phyloP scores from a whole-genome alignment of 2,329 filamentous ascomycete genomes.

The Lachnellula occidentalis region DNA sequence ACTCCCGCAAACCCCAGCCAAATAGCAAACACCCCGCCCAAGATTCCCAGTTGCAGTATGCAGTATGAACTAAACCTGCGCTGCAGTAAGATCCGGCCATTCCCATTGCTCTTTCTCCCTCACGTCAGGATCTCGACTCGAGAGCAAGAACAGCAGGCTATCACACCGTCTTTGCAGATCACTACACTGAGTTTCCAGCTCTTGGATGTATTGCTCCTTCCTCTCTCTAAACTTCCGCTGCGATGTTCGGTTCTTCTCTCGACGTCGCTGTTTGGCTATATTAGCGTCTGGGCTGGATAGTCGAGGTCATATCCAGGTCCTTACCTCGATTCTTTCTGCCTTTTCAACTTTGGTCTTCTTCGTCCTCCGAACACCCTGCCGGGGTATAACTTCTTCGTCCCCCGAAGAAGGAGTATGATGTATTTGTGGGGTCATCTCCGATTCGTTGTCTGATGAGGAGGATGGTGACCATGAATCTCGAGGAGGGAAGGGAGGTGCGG shows the following conservation, averaged over 20 bases:
- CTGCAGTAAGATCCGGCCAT: neutral
- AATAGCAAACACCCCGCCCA: too few relatives aligned
- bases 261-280: conserved; percentile 1
- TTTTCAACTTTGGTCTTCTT: neutral
- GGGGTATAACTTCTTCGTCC: too few relatives aligned
- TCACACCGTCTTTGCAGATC: conserved; percentile 1
- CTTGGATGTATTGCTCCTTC: conserved; percentile 13
- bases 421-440: too few relatives aligned
- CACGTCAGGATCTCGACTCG: neutral
- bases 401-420: too few relatives aligned
- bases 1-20: too few relatives aligned
- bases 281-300: neutral
- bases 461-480: too few relatives aligned
- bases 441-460: too few relatives aligned
- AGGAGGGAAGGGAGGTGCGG: too few relatives aligned
- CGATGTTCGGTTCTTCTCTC: conserved; percentile 14
- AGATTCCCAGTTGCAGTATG: too few relatives aligned
- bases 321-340: conserved; percentile 6
- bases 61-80: too few relatives aligned
- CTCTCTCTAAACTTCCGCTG: conserved; percentile 10
- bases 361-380: neutral
- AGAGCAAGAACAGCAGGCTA: too few relatives aligned
- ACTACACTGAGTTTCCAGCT: conserved; percentile 9
- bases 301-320: neutral
- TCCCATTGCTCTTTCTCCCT: conserved; percentile 2